These are phyloP conservation scores for Nemania diffusa DNA, from an alignment of 2,329 filamentous ascomycete species.

Conservation along the genomic window DNA sequence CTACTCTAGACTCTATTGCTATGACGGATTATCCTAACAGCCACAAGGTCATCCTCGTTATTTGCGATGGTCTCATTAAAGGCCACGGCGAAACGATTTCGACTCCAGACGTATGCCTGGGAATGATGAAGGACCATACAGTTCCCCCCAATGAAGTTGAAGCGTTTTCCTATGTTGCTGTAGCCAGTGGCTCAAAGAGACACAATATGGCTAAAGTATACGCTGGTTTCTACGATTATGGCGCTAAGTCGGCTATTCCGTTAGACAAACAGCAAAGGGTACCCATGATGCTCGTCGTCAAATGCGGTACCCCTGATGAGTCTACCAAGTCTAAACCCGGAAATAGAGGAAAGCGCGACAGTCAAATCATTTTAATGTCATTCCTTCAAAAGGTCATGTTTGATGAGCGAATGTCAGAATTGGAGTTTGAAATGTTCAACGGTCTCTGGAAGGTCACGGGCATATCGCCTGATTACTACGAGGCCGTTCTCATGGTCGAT, in stretches of 20 bases:
- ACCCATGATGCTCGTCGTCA: slow-evolving; percentile 96
- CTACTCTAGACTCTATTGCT: slow-evolving; percentile 93
- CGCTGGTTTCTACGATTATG: slow-evolving; percentile 98
- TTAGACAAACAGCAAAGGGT: slow-evolving; percentile 92
- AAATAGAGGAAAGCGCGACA: slow-evolving; percentile 98
- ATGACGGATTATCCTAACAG: slow-evolving; percentile 99
- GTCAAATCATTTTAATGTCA: slow-evolving; percentile 98
- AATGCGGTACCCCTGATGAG: slow-evolving; percentile 94
- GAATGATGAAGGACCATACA: slow-evolving; percentile 95
- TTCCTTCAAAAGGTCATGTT: slow-evolving; percentile 99
- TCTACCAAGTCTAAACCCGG: slow-evolving; percentile 84
- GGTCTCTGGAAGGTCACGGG: slow-evolving; percentile 98
- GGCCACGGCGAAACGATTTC: slow-evolving; percentile 87
- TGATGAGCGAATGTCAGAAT: slow-evolving; percentile 98
- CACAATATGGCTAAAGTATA: slow-evolving; percentile 99
- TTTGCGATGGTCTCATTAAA: slow-evolving; percentile 98
- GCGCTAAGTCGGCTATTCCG: slow-evolving; percentile 80
- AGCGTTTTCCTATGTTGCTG: slow-evolving; percentile 94
- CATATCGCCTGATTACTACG: slow-evolving; percentile 97
- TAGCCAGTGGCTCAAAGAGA: slow-evolving; percentile 93
- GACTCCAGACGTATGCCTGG: slow-evolving; percentile 88
- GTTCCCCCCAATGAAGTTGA: slow-evolving; percentile 83
- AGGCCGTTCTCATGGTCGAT: slow-evolving; percentile 98
- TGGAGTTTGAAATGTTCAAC: slow-evolving; percentile 99
- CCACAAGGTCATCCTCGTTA: slow-evolving; percentile 95